Evolutionary conservation across 805 yeast species (phyloP).

Genomic region (Zygosaccharomyces siamensis): DNA sequence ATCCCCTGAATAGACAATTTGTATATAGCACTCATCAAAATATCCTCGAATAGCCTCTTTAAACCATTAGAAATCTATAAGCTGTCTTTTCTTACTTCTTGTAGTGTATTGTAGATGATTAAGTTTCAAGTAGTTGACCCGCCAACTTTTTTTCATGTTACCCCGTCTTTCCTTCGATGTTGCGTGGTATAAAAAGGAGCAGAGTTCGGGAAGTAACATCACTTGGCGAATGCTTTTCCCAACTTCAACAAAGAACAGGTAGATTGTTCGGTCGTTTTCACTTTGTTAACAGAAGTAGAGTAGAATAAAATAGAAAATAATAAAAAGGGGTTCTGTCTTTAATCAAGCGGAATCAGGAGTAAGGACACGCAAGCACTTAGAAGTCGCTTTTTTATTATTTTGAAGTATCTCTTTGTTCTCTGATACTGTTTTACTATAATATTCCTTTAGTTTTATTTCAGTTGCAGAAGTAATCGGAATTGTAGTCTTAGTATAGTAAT

Average conservation of each 20-base stretch:
- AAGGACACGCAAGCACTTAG: background rate
- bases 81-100: background rate
- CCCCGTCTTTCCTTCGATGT: background rate
- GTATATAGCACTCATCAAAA: conserved; percentile 41
- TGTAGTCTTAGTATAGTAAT: conserved; percentile 8
- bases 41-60: background rate
- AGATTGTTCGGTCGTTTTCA: background rate
- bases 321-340: too few species aligned
- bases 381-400: background rate
- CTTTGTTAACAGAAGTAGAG: background rate
- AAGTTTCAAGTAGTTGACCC: background rate
- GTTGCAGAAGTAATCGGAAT: conserved; percentile 4
- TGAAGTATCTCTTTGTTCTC: background rate
- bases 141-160: background rate
- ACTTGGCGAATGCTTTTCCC: too few species aligned
- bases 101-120: background rate
- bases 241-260: too few species aligned
- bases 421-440: background rate
- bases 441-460: background rate
- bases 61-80: background rate
- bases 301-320: too few species aligned
- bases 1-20: conserved; percentile 79
- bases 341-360: background rate
- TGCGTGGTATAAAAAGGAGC: background rate
- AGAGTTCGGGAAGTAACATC: background rate